Evolutionary conservation across 1,284 basidiomycete species (phyloP).

Genomic region (Pseudozyma thailandica): DNA sequence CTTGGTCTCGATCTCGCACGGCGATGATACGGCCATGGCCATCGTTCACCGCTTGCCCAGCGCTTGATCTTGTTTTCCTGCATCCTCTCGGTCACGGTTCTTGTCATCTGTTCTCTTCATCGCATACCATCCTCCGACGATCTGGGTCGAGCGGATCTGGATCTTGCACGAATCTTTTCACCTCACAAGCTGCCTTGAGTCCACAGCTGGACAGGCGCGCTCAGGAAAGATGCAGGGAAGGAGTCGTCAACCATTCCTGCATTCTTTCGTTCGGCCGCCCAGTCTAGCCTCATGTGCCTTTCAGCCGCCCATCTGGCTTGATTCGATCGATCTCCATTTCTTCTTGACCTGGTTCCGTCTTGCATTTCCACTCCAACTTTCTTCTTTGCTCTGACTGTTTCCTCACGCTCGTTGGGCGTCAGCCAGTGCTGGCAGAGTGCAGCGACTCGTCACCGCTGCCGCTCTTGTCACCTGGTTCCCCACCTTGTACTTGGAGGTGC

Average conservation of each 20-base stretch:
- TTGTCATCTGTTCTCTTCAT: constrained; percentile 1
- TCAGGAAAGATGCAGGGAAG: constrained; percentile 21
- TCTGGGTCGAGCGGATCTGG: neutral
- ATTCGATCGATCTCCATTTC: constrained; percentile 4
- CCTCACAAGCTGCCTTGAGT: constrained; percentile 17
- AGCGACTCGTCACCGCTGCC: constrained; percentile 49
- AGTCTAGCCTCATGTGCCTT: constrained; percentile 24
- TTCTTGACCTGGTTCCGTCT: constrained; percentile 1
- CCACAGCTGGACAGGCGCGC: constrained; percentile 41
- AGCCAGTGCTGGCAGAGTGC: constrained; percentile 4
- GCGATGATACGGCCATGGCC: constrained; percentile 64
- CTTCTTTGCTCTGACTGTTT: constrained; percentile 1
- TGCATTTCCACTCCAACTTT: neutral
- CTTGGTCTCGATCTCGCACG: constrained; percentile 87
- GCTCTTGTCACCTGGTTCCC: constrained; percentile 2
- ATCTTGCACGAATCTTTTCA: neutral
- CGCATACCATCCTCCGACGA: constrained; percentile 12
- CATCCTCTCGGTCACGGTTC: neutral
- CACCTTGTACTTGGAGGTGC: neutral
- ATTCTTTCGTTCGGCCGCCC: constrained; percentile 21
- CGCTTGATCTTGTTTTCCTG: constrained; percentile 18
- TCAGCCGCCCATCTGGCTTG: neutral
- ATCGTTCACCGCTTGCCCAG: constrained; percentile 57
- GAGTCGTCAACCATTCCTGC: constrained; percentile 51
- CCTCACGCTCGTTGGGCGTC: neutral